These are phyloP conservation scores for Trypanosoma cruzi DNA, from an alignment of 208 protist genomes.

Conservation along the genomic window DNA sequence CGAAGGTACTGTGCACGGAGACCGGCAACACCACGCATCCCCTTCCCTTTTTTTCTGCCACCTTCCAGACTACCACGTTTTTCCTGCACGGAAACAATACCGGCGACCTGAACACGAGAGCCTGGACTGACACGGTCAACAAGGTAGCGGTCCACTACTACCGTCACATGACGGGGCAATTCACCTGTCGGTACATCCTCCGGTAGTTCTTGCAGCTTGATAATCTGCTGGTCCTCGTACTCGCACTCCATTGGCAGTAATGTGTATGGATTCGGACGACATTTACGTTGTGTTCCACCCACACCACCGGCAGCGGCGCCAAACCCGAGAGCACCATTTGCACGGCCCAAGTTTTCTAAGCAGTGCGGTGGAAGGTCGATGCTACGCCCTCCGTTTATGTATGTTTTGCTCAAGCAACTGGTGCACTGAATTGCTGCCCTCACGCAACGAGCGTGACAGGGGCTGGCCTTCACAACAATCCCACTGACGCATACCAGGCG, in stretches of 20 bases:
- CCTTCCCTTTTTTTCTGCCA: slow-evolving; percentile 31
- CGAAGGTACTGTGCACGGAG: slow-evolving; percentile 92
- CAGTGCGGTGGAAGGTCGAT: slow-evolving; percentile 88
- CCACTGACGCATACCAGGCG: slow-evolving; percentile 84
- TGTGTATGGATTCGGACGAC: slow-evolving; percentile 93
- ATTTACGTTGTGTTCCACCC: slow-evolving; percentile 47
- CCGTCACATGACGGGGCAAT: slow-evolving; percentile 87
- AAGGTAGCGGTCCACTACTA: slow-evolving; percentile 92
- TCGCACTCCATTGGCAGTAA: slow-evolving; percentile 92
- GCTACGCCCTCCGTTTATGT: slow-evolving; percentile 70
- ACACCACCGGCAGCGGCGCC: background rate
- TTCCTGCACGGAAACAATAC: slow-evolving; percentile 88
- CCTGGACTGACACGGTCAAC: slow-evolving; percentile 96
- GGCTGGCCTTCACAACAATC: slow-evolving; percentile 91
- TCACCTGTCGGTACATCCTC: slow-evolving; percentile 95
- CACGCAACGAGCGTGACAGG: slow-evolving; percentile 79
- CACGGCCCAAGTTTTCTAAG: slow-evolving; percentile 75
- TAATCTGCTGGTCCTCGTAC: slow-evolving; percentile 93
- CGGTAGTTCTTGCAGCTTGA: slow-evolving; percentile 96
- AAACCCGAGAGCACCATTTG: slow-evolving; percentile 22
- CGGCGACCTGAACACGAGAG: slow-evolving; percentile 95
- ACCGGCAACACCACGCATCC: slow-evolving; percentile 56
- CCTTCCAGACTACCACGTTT: slow-evolving; percentile 60
- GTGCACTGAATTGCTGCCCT: slow-evolving; percentile 90
- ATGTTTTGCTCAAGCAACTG: slow-evolving; percentile 88